Evolutionary conservation across 306 rosid species (phyloP), one percentile per base, ranked within the genome.

Genomic region (Vigna hirtella): DNA sequence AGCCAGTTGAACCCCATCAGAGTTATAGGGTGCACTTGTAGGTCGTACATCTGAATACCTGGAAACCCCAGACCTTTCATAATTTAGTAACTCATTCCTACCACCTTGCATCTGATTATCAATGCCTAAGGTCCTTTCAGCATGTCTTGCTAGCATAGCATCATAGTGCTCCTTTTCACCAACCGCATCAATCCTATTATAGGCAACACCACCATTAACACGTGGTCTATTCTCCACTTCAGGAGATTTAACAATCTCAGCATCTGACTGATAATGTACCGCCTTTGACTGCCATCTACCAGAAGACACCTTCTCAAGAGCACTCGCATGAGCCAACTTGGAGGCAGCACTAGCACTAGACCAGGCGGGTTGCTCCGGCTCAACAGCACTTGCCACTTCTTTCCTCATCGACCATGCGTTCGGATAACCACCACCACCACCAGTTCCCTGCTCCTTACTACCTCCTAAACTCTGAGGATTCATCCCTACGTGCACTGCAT

Each of bases 261-360:
- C 79, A 66, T 90, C 94, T 4, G 88, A 56, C 89, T 90, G 96
- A 85, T 83, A 84, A 67, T 83, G 85, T 14, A 74, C 72, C 0
- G 89, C 56, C 88, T 91, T 92, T 0, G 96, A 91, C 66, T 96
- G 98, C 99, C 99, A 96, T 76, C 97, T 85, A 48, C 98, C 99
- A 1, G 99, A 96, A 38, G 96, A 88, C 72, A 93, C 97, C 96
- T 93, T 96, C 55, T 93, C 98, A 42, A 93, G 86, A 3, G 99
- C 93, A 84, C 98, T 96, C 0, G 96, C 96, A 82, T 92, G 87
- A 67, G 94, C 98, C 86, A 96, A 74, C 90, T 91, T 96, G 13
- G 91, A 88, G 81, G 86, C 95, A 76, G 98, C 88, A 75, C 74
- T 84, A 42, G 91, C 94, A 28, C 88, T 86, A 14, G 95, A 78